Base-by-base conservation (phyloP, 2,329 filamentous ascomycete species). In the Paecilomyces sp. region DNA sequence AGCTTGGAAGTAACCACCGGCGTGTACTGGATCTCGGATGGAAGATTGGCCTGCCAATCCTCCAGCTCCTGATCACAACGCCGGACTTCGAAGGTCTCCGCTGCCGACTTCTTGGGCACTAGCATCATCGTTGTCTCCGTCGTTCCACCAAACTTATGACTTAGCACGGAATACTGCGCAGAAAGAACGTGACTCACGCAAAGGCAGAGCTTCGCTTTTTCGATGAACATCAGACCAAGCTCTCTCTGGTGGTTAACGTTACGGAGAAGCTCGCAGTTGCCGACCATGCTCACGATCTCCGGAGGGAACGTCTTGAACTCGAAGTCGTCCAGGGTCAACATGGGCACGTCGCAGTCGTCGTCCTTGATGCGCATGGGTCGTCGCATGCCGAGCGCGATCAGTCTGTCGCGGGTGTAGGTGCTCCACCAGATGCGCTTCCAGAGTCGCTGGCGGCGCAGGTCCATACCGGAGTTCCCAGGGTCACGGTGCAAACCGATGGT, bases 391-490 rank as follows among this genome's bases (percentile, higher is more conserved):
- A 97, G 80, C 1, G 93, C 93, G 63, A 97, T 92, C 51, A 97
- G 82, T 55, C 92, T 89, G 75, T 97, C 93, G 58, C 92, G 88
- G 86, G 96, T 96, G 70, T 96, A 96, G 64, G 91, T 95, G 33
- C 90, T 96, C 93, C 93, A 97, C 93, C 93, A 97, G 66, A 97
- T 94, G 57, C 92, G 84, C 77, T 96, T 96, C 90, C 92, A 96
- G 56, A 97, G 79, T 68, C 87, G 90, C 70, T 92, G 89, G 68
- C 90, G 88, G 57, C 85, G 82, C 2, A 79, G 75, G 47, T 89
- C 83, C 84, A 96, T 91, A 66, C 85, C 87, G 8, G 90, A 91
- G 60, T 87, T 88, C 31, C 84, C 84, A 1, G 92, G 91, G 68
- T 96, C 90, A 63, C 92, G 89, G 74, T 97, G 92, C 18, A 97